Percentiles rank a stretch among this genome's conserved stretches.
Evolutionary conservation across 768 basidiomycete species (phyloP).

Genomic region (Dioszegia aurantiaca): DNA sequence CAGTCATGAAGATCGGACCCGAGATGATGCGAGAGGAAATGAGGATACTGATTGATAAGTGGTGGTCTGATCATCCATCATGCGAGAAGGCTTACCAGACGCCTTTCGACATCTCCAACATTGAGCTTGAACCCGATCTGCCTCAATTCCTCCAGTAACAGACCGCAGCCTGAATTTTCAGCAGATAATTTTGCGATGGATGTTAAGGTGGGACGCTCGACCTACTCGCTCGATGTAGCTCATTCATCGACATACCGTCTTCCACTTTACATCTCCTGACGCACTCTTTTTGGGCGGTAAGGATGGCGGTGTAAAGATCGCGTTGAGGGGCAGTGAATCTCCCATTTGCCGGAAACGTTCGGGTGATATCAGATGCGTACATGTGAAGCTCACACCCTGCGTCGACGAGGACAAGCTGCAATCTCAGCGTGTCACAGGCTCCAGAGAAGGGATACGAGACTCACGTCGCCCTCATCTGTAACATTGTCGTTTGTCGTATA

Average conservation of each 20-base stretch:
- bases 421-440: neutral
- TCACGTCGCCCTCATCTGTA: slow-evolving; percentile 62
- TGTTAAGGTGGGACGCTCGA: slow-evolving; percentile 1
- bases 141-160: slow-evolving; percentile 69
- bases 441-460: slow-evolving; percentile 1
- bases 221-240: slow-evolving; percentile 68
- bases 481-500: slow-evolving; percentile 88
- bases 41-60: slow-evolving; percentile 64
- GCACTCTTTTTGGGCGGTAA: slow-evolving; percentile 53
- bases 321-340: slow-evolving; percentile 72
- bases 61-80: neutral
- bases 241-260: slow-evolving; percentile 63
- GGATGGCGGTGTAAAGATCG: slow-evolving; percentile 68
- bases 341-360: slow-evolving; percentile 81
- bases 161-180: slow-evolving; percentile 56
- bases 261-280: slow-evolving; percentile 53
- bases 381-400: slow-evolving; percentile 89
- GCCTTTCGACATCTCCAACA: slow-evolving; percentile 63
- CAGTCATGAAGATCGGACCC: slow-evolving; percentile 95
- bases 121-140: slow-evolving; percentile 71
- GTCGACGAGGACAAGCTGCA: slow-evolving; percentile 67
- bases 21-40: slow-evolving; percentile 86
- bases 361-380: slow-evolving; percentile 87
- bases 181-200: neutral
- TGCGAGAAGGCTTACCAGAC: slow-evolving; percentile 53